Evolutionary conservation across 1,284 basidiomycete species (phyloP), one percentile per base, ranked within the genome.

Genomic region (Cryptococcus floricola): DNA sequence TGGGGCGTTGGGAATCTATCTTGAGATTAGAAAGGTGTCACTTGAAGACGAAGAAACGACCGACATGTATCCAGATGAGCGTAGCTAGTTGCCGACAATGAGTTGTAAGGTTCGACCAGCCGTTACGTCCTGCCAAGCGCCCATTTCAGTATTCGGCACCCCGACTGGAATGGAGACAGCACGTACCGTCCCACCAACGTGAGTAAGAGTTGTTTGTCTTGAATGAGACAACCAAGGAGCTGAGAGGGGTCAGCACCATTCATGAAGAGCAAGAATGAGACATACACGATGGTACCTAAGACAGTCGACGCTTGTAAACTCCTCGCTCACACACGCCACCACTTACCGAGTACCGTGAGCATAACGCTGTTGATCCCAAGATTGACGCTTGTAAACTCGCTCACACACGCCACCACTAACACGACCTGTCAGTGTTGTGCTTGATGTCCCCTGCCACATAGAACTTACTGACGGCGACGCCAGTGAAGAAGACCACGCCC

Each of bases 151-250:
- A 14, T 5, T 13, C 4, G 8, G 14, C 19, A 42, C 41, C 7
- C 1, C 14, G 31, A 34, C 31, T 23, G 23, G 43, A 45, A 16
- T 3, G 2, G 6, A 16, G n/a, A 9, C 14, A 6, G 16, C 27
- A 54, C 63, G 50, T 41, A 65, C 64, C 66, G 42, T 70, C 66
- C 68, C 68, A 70, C 68, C 68, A 68, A 42, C 62, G 50, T 0
- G 59, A 38, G 47, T 68, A 70, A 2, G 65, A 64, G 54, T 59
- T 68, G 58, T 68, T 70, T 9, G 67, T 70, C 48, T 70, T 67
- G 63, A 70, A 70, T 12, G 60, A 63, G 16, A 70, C 68, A 6
- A 67, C 66, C 19, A 70, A 53, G 16, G 64, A 69, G 9, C 68
- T 70, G 14, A 16, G 5, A 28, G 13, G 8, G 14, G 19, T 54